phyloP scores from a whole-genome alignment of 2,329 filamentous ascomycete genomes.

The Aspergillus viridinutans region DNA sequence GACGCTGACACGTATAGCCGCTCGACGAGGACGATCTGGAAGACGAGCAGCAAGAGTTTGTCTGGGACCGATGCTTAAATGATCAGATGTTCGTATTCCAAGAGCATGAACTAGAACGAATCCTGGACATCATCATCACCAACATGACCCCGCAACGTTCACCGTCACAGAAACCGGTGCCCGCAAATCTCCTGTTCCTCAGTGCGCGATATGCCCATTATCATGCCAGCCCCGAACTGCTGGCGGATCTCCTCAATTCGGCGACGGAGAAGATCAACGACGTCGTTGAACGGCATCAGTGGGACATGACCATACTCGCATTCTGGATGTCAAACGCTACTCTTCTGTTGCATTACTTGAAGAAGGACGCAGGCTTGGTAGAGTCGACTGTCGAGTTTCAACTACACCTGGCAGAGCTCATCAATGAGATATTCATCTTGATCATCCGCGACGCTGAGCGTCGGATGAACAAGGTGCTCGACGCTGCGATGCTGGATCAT shows the following conservation, averaged over 20 bases:
- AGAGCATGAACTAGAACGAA: slow-evolving; percentile 83
- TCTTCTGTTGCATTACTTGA: slow-evolving; percentile 89
- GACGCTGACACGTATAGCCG: slow-evolving; percentile 31
- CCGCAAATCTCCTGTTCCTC: slow-evolving; percentile 93
- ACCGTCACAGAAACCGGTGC: slow-evolving; percentile 94
- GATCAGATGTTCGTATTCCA: slow-evolving; percentile 99
- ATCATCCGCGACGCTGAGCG: slow-evolving; percentile 95
- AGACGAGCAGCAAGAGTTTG: slow-evolving; percentile 88
- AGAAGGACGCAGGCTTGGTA: slow-evolving; percentile 82
- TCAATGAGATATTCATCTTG: slow-evolving; percentile 97
- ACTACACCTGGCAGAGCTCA: slow-evolving; percentile 84
- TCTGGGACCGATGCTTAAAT: slow-evolving; percentile 89
- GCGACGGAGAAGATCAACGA: slow-evolving; percentile 97
- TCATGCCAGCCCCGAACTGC: slow-evolving; percentile 79
- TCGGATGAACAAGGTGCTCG: slow-evolving; percentile 91
- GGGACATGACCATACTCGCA: slow-evolving; percentile 98
- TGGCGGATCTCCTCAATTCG: slow-evolving; percentile 73
- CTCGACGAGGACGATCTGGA: slow-evolving; percentile 81
- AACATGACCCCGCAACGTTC: slow-evolving; percentile 97
- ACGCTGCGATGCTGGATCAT: slow-evolving; percentile 91
- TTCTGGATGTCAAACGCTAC: slow-evolving; percentile 99
- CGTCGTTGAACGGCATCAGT: slow-evolving; percentile 91
- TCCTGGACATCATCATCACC: slow-evolving; percentile 92
- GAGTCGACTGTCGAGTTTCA: slow-evolving; percentile 84
- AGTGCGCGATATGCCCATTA: slow-evolving; percentile 96